Conservation (phyloP, 2,329 filamentous ascomycete species). For the Scortechinia acanthostroma region DNA sequence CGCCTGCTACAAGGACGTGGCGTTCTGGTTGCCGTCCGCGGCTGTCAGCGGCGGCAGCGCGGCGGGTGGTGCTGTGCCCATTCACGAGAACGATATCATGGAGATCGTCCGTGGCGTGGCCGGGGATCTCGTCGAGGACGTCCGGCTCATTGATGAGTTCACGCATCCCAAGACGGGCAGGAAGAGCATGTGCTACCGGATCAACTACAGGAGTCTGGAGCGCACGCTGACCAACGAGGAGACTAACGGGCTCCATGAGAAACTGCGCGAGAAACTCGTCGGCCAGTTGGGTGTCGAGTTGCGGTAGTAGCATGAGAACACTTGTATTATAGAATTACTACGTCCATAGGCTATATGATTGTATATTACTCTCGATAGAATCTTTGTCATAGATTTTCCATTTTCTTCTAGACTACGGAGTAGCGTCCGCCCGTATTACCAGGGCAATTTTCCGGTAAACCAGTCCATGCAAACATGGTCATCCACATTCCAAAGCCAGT, state of each 20-base stretch:
- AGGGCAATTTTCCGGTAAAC: too few species aligned
- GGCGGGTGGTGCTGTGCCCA: conserved; percentile 17
- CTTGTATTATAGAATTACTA: background rate
- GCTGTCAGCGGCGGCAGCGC: background rate
- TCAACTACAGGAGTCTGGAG: conserved; percentile 90
- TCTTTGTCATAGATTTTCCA: conserved; percentile 1
- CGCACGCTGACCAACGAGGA: conserved; percentile 80
- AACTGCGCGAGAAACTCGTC: conserved; percentile 59
- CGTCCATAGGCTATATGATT: background rate
- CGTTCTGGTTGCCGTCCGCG: conserved; percentile 70
- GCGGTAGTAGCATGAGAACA: conserved; percentile 34
- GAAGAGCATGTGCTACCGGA: conserved; percentile 81
- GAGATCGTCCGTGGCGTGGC: conserved; percentile 80
- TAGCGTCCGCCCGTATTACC: too few species aligned
- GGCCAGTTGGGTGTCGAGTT: conserved; percentile 73
- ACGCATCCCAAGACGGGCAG: conserved; percentile 77
- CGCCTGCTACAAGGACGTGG: conserved; percentile 81
- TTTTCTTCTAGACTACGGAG: too few species aligned
- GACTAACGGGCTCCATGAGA: conserved; percentile 68
- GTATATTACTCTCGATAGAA: background rate
- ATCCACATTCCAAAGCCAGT: too few species aligned
- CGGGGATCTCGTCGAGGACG: conserved; percentile 82
- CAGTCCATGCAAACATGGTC: too few species aligned
- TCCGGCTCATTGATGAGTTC: conserved; percentile 78
- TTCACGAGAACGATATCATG: conserved; percentile 97